These are phyloP conservation scores for Pluteus cervinus DNA, from an alignment of 768 basidiomycete species.

Conservation along the genomic window DNA sequence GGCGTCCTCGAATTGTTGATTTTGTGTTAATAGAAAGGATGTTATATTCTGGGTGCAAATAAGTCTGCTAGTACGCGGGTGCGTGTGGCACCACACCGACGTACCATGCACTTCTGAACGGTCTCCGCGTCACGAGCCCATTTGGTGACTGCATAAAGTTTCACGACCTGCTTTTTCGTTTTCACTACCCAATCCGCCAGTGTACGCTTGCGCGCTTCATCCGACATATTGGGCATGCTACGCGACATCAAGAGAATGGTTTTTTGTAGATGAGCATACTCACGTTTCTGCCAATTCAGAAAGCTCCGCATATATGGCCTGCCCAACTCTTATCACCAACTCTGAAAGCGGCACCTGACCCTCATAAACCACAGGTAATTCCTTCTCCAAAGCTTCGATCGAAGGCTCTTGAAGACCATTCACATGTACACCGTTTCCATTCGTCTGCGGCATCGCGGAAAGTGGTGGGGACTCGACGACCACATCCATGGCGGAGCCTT, in stretches of 20 bases:
- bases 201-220: slow-evolving; percentile 69
- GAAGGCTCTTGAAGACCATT: slow-evolving; percentile 25
- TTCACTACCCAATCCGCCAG: slow-evolving; percentile 89
- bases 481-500: too few species aligned
- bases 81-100: slow-evolving; percentile 2
- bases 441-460: slow-evolving; percentile 5
- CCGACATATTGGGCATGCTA: slow-evolving; percentile 80
- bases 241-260: slow-evolving; percentile 5
- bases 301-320: slow-evolving; percentile 78
- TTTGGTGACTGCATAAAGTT: slow-evolving; percentile 79
- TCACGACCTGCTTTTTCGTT: slow-evolving; percentile 85
- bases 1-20: slow-evolving; percentile 73
- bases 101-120: slow-evolving; percentile 83
- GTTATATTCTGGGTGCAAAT: slow-evolving; percentile 63
- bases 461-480: background rate
- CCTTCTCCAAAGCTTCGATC: slow-evolving; percentile 59
- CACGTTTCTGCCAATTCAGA: slow-evolving; percentile 85
- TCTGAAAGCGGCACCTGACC: slow-evolving; percentile 72
- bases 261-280: slow-evolving; percentile 18
- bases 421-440: slow-evolving; percentile 18
- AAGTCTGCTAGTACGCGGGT: slow-evolving; percentile 3
- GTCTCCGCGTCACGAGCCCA: slow-evolving; percentile 84
- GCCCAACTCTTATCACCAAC: slow-evolving; percentile 68
- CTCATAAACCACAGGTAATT: slow-evolving; percentile 68
- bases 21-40: slow-evolving; percentile 81